A percentile compares a stretch with the other conserved stretches of the same genome.
Conservation (phyloP, 2,329 filamentous ascomycete genomes). For the Apiospora arundinis region DNA sequence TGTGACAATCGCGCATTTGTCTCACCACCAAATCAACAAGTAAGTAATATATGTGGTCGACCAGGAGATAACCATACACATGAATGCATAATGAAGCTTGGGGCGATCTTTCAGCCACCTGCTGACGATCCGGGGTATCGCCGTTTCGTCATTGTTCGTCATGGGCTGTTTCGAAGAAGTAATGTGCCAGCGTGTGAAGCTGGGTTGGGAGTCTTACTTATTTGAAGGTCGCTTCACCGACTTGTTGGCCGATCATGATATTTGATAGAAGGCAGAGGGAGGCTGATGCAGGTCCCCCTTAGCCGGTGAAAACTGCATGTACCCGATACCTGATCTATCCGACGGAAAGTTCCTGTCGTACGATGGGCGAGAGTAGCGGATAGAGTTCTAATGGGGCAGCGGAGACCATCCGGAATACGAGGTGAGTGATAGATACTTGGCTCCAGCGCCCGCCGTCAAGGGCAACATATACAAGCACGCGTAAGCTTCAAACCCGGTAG, state of each 20-base stretch:
- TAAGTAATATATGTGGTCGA: background rate
- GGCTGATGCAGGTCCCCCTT: too few relatives aligned
- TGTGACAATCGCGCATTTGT: background rate
- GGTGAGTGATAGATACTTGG: background rate
- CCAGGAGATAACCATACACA: background rate
- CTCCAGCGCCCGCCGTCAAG: background rate
- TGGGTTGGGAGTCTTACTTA: too few relatives aligned
- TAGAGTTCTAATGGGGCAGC: background rate
- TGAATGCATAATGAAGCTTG: background rate
- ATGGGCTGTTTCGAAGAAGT: background rate
- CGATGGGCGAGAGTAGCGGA: background rate
- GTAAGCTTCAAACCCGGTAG: background rate
- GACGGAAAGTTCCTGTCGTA: too few relatives aligned
- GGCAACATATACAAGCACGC: background rate
- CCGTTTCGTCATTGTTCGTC: slow-evolving; percentile 2
- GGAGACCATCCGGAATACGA: background rate
- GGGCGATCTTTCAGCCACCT: slow-evolving; percentile 3
- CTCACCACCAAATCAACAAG: background rate
- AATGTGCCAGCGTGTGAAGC: background rate
- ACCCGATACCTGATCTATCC: background rate
- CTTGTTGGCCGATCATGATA: too few relatives aligned
- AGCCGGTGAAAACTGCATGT: background rate
- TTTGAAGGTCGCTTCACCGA: too few relatives aligned
- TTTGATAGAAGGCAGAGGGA: too few relatives aligned
- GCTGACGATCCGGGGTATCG: background rate